phyloP scores from a whole-genome alignment of 768 basidiomycete genomes.

The Leucocoprinus birnbaumii region DNA sequence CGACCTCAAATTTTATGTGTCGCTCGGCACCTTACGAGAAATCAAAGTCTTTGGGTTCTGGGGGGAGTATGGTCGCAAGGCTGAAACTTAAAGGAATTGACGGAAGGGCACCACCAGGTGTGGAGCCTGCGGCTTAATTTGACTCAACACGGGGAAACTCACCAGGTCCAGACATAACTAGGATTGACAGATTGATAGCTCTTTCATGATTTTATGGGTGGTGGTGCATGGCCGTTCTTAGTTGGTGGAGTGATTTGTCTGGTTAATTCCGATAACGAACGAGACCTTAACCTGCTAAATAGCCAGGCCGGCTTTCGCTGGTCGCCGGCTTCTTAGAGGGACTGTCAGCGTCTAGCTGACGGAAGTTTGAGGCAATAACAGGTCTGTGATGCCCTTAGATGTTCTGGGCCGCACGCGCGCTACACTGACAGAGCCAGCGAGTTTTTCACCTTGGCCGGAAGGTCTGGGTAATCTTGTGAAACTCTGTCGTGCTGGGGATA shows the following conservation, averaged over 20 bases:
- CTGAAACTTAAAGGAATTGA: conserved; percentile 85
- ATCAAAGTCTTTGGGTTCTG: conserved; percentile 84
- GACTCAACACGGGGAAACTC: conserved; percentile 81
- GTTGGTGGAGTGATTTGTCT: conserved; percentile 95
- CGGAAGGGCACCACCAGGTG: conserved; percentile 78
- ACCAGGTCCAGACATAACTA: conserved; percentile 78
- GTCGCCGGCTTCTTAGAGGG: conserved; percentile 83
- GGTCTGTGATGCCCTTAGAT: conserved; percentile 91
- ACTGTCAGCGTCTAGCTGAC: conserved; percentile 76
- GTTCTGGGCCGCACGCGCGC: conserved; percentile 85
- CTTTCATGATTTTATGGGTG: conserved; percentile 85
- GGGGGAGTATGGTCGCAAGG: conserved; percentile 47
- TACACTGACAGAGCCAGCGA: conserved; percentile 90
- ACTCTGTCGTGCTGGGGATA: conserved; percentile 14
- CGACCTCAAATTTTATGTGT: conserved; percentile 67
- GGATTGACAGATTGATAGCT: conserved; percentile 82
- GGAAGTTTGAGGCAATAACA: conserved; percentile 91
- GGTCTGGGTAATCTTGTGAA: conserved; percentile 13
- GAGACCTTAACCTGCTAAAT: conserved; percentile 94
- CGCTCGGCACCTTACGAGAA: conserved; percentile 80
- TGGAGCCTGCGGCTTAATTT: conserved; percentile 85
- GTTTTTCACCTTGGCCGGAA: conserved; percentile 57
- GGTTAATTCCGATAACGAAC: conserved; percentile 95
- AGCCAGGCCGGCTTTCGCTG: conserved; percentile 75
- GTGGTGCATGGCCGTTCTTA: conserved; percentile 90